Conservation (phyloP, 345 rosid species). For the Citrus inodora region DNA sequence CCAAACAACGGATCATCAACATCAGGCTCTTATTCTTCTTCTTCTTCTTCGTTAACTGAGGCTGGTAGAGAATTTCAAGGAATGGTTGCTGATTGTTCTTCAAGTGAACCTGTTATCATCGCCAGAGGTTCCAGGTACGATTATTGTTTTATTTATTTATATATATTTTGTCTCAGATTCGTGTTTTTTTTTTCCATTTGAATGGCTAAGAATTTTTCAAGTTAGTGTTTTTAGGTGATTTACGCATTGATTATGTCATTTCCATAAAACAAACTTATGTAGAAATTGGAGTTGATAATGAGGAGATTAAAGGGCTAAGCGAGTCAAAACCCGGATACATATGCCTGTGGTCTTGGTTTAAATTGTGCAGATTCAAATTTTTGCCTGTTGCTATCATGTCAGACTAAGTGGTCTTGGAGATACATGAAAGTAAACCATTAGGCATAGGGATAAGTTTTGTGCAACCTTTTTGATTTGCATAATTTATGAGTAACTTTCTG, state of each 20-base stretch:
- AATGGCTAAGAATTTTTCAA: background rate
- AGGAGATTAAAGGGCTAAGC: background rate
- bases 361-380: background rate
- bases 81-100: slow-evolving; percentile 26
- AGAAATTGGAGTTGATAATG: background rate
- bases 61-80: slow-evolving; percentile 16
- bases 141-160: background rate
- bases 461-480: background rate
- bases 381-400: background rate
- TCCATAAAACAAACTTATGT: background rate
- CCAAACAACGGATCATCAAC: slow-evolving; percentile 28
- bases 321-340: background rate
- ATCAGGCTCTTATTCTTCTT: slow-evolving; percentile 12
- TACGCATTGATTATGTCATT: background rate
- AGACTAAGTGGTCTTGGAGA: background rate
- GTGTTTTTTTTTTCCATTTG: too few species aligned
- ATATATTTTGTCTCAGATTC: too few species aligned
- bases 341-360: background rate
- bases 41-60: slow-evolving; percentile 39
- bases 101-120: slow-evolving; percentile 33
- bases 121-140: slow-evolving; percentile 48
- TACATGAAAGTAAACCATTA: background rate
- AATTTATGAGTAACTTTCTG: background rate
- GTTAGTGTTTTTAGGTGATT: background rate
- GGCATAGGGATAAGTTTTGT: background rate